Evolutionary conservation across 306 rosid species (phyloP).

Genomic region (Adenanthera pavonina): DNA sequence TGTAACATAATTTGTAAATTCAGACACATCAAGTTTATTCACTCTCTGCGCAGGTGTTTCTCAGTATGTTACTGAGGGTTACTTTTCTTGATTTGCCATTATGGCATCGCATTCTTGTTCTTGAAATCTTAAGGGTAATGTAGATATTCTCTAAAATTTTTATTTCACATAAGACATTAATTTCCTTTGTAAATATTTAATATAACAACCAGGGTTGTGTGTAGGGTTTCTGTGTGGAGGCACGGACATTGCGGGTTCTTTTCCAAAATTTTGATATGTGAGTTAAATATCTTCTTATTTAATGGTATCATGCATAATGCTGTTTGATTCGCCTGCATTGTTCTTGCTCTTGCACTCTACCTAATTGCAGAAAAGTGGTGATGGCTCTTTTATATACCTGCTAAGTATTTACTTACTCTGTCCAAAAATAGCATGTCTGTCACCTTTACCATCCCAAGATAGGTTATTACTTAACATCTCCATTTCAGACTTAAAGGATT

Average conservation of each 20-base stretch:
- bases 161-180: conserved; percentile 36
- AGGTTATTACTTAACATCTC: conserved; percentile 14
- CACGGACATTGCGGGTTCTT: conserved; percentile 85
- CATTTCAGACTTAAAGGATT: conserved; percentile 27
- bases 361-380: not conserved
- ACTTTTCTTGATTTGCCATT: conserved; percentile 94
- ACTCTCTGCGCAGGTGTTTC: conserved; percentile 78
- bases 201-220: conserved; percentile 40
- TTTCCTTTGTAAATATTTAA: conserved; percentile 16
- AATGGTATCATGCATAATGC: conserved; percentile 25
- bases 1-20: not conserved
- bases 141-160: conserved; percentile 11
- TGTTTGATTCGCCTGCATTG: not conserved
- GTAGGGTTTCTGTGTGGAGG: conserved; percentile 96
- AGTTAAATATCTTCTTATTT: conserved; percentile 43
- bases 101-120: conserved; percentile 99
- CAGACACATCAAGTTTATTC: conserved; percentile 13
- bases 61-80: conserved; percentile 93
- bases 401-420: not conserved
- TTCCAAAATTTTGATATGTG: conserved; percentile 94
- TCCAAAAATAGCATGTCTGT: conserved; percentile 7
- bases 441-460: conserved; percentile 9
- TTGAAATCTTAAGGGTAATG: conserved; percentile 94
- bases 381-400: conserved; percentile 24
- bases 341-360: not conserved